Base-by-base conservation (phyloP, 129 eudicot genomes). In the Pulicaria dysenterica region DNA sequence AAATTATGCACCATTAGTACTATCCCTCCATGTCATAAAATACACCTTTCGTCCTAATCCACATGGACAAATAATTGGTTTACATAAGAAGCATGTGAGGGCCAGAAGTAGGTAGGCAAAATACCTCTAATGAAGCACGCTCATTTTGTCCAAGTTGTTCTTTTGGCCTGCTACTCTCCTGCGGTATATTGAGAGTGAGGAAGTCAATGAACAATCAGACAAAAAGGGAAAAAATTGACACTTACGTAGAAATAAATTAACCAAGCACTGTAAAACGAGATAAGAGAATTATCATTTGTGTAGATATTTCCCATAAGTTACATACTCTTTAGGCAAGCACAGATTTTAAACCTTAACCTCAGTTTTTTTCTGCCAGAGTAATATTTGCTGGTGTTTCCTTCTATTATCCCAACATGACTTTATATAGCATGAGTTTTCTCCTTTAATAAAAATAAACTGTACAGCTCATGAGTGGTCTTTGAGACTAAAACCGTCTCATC, bases 101-200 rank as follows among this genome's bases (percentile, higher is more conserved):
- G 55, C 43, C 6, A 38, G 31, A 47, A 15, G 44, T 59, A 12
- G 10, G 45, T 56, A 57, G 55, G 41, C 37, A 44, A 77, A 6
- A 63, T 65, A 87, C 96, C 91, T 90, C 96, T 49, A 65, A 19
- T 36, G 74, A 41, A 69, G 79, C 77, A 45, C 69, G 60, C 48
- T 77, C 78, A 75, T 77, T 84, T 72, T 65, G 84, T 67, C 79
- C 82, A 24, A 50, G 49, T 55, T 83, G 86, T 58, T 85, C 89
- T 82, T 76, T 83, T 73, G 77, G 17, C 58, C 58, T 12, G 55
- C 80, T 65, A 76, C 44, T 59, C 58, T 90, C 91, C 96, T 90
- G 86, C 72, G 82, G 73, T 12, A 40, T 57, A 65, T 67, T 36
- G 49, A 56, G 67, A 45, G 34, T 58, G 16, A 13, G n/a, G 24